phyloP scores from a whole-genome alignment of 202 grass and related monocot species.

The Eragrostis tef region DNA sequence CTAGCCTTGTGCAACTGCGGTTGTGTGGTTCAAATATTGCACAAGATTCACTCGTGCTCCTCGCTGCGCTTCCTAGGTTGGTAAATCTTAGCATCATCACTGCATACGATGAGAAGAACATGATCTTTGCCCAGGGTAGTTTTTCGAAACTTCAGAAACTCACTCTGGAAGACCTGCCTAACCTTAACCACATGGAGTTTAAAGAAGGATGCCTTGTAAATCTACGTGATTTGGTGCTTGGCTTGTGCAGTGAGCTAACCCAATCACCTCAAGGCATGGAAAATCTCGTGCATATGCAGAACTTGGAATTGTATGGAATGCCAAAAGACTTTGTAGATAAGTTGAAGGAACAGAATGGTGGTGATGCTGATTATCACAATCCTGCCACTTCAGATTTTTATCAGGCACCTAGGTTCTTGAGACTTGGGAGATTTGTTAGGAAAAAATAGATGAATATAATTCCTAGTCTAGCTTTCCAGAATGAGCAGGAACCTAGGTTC shows the following conservation, averaged over 20 bases:
- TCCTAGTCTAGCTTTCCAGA: background rate
- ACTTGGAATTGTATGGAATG: slow-evolving; percentile 30
- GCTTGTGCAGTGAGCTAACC: background rate
- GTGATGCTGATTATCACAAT: background rate
- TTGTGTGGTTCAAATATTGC: background rate
- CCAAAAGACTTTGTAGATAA: slow-evolving; percentile 17
- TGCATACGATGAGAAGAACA: background rate
- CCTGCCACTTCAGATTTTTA: slow-evolving; percentile 1
- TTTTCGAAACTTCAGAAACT: background rate
- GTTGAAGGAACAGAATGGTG: background rate
- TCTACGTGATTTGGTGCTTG: background rate
- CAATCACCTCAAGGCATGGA: background rate
- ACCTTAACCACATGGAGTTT: slow-evolving; percentile 23
- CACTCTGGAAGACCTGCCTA: background rate
- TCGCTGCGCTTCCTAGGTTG: background rate
- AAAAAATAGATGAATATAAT: background rate
- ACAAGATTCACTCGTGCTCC: slow-evolving; percentile 10
- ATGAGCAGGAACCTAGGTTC: no score
- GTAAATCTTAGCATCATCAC: background rate
- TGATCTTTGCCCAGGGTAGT: background rate
- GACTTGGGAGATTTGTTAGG: background rate
- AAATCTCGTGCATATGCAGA: background rate
- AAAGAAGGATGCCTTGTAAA: background rate
- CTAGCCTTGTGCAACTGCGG: background rate
- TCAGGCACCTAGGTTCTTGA: background rate